phyloP scores from a whole-genome alignment of 208 protist genomes.

The Lotmaria passim region DNA sequence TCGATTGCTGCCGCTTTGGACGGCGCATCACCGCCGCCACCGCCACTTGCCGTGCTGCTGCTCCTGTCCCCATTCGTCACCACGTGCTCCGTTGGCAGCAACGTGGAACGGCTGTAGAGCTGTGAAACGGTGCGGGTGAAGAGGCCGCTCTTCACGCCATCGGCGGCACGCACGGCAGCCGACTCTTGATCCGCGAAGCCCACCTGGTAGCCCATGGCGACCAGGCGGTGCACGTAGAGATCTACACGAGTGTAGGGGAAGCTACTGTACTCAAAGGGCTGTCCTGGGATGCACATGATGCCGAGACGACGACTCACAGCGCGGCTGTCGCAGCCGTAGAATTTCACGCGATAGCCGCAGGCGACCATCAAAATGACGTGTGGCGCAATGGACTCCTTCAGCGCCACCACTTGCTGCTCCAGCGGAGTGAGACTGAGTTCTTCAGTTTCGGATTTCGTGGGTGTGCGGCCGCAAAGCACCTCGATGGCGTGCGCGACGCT shows the following conservation, averaged over 20 bases:
- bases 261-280: conserved; percentile 88
- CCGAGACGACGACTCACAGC: conserved; percentile 83
- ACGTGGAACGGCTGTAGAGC: conserved; percentile 81
- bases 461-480: conserved; percentile 55
- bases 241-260: conserved; percentile 78
- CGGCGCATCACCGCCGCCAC: not conserved
- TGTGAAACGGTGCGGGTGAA: conserved; percentile 78
- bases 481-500: conserved; percentile 64
- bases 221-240: conserved; percentile 84
- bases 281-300: conserved; percentile 83
- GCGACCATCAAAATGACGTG: conserved; percentile 84
- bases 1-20: not conserved
- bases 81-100: conserved; percentile 78
- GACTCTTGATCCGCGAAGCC: conserved; percentile 89
- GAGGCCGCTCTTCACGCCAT: conserved; percentile 64
- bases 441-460: conserved; percentile 35
- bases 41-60: conserved; percentile 10
- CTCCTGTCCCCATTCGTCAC: conserved; percentile 36
- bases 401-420: conserved; percentile 77
- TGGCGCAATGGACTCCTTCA: conserved; percentile 57
- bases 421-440: conserved; percentile 71
- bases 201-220: conserved; percentile 91
- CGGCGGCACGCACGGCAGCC: conserved; percentile 77
- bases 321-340: conserved; percentile 86
- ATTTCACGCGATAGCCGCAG: conserved; percentile 86